phyloP scores from a whole-genome alignment of 1,284 basidiomycete genomes.

The Inonotus obliquus region DNA sequence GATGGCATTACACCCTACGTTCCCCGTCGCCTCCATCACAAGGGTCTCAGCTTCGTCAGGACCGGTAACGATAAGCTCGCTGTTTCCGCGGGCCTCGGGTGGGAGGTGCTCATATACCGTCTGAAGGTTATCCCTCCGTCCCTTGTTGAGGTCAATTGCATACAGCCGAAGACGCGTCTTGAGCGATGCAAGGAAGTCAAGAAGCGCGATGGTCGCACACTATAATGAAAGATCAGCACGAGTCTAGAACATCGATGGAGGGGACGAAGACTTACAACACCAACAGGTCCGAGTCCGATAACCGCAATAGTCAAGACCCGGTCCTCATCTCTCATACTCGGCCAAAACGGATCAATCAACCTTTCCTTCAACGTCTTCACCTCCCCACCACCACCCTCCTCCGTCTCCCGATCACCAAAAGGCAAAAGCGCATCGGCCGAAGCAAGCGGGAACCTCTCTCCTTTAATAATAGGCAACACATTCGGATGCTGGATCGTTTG shows the following conservation, averaged over 20 bases:
- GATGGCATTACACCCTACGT: constrained; percentile 57
- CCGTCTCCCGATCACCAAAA: background rate
- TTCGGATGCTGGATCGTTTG: constrained; percentile 74
- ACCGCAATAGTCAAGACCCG: constrained; percentile 53
- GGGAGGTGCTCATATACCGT: constrained; percentile 50
- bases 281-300: constrained; percentile 73
- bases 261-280: constrained; percentile 41
- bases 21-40: constrained; percentile 47
- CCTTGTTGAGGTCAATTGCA: constrained; percentile 56
- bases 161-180: constrained; percentile 50
- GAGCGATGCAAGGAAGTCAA: constrained; percentile 52
- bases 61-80: constrained; percentile 45
- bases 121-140: constrained; percentile 52
- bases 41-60: constrained; percentile 48
- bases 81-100: constrained; percentile 37
- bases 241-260: background rate
- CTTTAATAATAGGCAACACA: constrained; percentile 44
- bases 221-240: constrained; percentile 20
- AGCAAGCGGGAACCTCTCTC: constrained; percentile 52
- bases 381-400: background rate
- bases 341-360: constrained; percentile 12
- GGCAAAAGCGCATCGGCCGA: constrained; percentile 26
- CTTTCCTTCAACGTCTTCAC: background rate
- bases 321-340: constrained; percentile 39
- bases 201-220: constrained; percentile 57